A percentile compares a stretch with the other conserved stretches of the same genome.
Evolutionary conservation across 345 rosid species (phyloP).

Genomic region (Mallotus nudiflorus): DNA sequence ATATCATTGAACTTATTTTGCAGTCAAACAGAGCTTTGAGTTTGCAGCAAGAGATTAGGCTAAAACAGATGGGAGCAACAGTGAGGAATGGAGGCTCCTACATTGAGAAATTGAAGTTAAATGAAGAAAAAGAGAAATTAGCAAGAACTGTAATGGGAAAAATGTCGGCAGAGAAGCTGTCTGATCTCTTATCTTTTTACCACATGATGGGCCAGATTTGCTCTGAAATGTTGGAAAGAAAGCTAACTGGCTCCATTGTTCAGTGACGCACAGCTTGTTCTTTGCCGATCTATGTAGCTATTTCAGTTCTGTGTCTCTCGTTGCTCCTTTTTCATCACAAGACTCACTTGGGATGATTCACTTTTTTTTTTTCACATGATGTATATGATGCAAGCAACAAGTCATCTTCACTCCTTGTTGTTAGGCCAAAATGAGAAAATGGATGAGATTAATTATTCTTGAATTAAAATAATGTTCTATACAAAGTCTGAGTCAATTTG

Average conservation of each 20-base stretch:
- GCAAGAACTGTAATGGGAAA: constrained; percentile 67
- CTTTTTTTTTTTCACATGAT: neutral
- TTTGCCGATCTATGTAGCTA: too few species aligned
- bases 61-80: constrained; percentile 96
- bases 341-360: neutral
- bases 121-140: constrained; percentile 62
- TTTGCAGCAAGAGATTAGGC: constrained; percentile 68
- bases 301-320: too few species aligned
- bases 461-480: too few species aligned
- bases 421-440: neutral
- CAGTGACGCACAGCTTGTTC: constrained; percentile 14
- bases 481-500: too few species aligned
- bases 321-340: neutral
- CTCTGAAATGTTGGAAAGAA: constrained; percentile 65
- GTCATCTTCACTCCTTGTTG: neutral
- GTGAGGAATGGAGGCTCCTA: constrained; percentile 76
- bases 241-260: constrained; percentile 51
- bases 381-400: neutral
- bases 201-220: constrained; percentile 77
- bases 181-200: constrained; percentile 79
- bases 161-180: constrained; percentile 67
- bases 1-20: too few species aligned
- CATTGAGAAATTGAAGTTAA: constrained; percentile 52
- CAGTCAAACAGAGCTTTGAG: constrained; percentile 77
- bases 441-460: too few species aligned